phyloP scores from a whole-genome alignment of 2,329 filamentous ascomycete genomes.

The Davidsoniella virescens region DNA sequence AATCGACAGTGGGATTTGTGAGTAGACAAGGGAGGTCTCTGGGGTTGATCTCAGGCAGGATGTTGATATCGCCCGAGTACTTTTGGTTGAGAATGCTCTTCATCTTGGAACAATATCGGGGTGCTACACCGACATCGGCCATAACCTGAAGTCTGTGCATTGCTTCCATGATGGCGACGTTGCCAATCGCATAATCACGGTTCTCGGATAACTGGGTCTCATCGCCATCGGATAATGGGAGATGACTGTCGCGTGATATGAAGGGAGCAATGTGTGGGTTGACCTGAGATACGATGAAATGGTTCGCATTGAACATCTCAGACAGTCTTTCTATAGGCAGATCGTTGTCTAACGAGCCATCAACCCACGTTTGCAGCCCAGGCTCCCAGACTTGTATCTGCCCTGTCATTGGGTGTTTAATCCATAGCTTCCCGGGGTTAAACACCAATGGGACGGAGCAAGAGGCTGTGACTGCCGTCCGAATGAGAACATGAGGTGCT shows the following conservation, averaged over 20 bases:
- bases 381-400: slow-evolving; percentile 72
- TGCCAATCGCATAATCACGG: slow-evolving; percentile 52
- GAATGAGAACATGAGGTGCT: slow-evolving; percentile 85
- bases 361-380: slow-evolving; percentile 72
- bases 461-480: slow-evolving; percentile 91
- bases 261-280: slow-evolving; percentile 91
- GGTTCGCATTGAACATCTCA: slow-evolving; percentile 96
- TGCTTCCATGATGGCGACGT: slow-evolving; percentile 62
- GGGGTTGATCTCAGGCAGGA: slow-evolving; percentile 63
- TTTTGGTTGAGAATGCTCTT: slow-evolving; percentile 73
- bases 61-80: slow-evolving; percentile 91
- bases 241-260: slow-evolving; percentile 54
- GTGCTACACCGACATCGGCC: slow-evolving; percentile 64
- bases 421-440: slow-evolving; percentile 58
- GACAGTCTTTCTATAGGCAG: slow-evolving; percentile 77
- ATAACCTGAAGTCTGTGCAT: slow-evolving; percentile 68
- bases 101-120: slow-evolving; percentile 61
- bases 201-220: slow-evolving; percentile 17
- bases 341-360: slow-evolving; percentile 89
- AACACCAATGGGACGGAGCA: slow-evolving; percentile 86
- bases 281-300: slow-evolving; percentile 94
- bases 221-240: slow-evolving; percentile 20
- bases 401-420: slow-evolving; percentile 71
- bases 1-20: slow-evolving; percentile 69
- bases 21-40: slow-evolving; percentile 62